Conservation (phyloP, 1,284 basidiomycete genomes). For the Cryptococcus floricola region DNA sequence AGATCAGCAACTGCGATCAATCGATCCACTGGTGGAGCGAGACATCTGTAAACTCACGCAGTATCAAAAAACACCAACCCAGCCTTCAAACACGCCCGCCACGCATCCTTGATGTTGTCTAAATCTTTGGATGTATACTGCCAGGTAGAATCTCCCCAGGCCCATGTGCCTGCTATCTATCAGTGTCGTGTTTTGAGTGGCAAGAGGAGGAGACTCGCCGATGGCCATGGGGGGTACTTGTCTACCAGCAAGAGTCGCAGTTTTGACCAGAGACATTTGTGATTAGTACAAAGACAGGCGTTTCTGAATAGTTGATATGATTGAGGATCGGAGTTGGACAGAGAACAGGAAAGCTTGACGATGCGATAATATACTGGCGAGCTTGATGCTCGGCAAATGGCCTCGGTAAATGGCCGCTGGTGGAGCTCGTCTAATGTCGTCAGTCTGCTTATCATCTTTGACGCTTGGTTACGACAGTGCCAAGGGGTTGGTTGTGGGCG, state of each 20-base stretch:
- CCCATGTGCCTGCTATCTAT: conserved; percentile 27
- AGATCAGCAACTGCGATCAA: background rate
- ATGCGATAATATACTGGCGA: too few species aligned
- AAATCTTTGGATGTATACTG: conserved; percentile 34
- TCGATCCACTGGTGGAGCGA: background rate
- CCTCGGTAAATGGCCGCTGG: too few species aligned
- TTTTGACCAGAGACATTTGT: conserved; percentile 2
- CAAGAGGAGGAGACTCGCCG: conserved; percentile 14
- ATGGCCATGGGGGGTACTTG: conserved; percentile 36
- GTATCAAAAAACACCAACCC: conserved; percentile 45
- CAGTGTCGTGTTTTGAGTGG: background rate
- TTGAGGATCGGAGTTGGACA: too few species aligned
- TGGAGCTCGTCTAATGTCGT: too few species aligned
- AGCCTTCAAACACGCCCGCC: conserved; percentile 24
- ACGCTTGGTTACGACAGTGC: too few species aligned
- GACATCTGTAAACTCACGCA: conserved; percentile 21
- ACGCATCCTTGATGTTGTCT: conserved; percentile 32
- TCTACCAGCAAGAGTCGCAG: conserved; percentile 8
- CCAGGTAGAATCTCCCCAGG: conserved; percentile 37
- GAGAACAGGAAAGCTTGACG: too few species aligned
- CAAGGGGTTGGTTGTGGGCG: too few species aligned
- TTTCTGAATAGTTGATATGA: too few species aligned
- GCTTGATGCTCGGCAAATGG: too few species aligned
- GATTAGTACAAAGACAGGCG: too few species aligned
- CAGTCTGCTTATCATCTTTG: too few species aligned